These are phyloP conservation scores for Ehretia macrophylla DNA, from an alignment of 257 asterid genomes.

Conservation along the genomic window DNA sequence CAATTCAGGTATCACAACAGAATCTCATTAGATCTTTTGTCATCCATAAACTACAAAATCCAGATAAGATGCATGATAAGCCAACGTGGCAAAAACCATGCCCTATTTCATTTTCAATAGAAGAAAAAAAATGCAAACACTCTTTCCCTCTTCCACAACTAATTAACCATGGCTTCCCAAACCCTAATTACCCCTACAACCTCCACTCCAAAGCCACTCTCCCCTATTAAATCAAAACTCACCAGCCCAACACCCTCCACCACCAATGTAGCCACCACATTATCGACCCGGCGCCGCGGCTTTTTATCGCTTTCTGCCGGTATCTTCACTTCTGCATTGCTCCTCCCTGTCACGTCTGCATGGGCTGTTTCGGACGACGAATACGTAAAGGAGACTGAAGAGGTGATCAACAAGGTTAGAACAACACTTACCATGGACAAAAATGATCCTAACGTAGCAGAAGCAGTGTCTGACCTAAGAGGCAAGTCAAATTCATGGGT, in stretches of 20 bases:
- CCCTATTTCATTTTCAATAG: slow-evolving; percentile 20
- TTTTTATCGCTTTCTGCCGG: slow-evolving; percentile 48
- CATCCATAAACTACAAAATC: slow-evolving; percentile 41
- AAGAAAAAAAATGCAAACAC: slow-evolving; percentile 7
- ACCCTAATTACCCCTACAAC: slow-evolving; percentile 50
- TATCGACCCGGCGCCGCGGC: slow-evolving; percentile 47
- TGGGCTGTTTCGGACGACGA: slow-evolving; percentile 62
- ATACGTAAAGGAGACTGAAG: slow-evolving; percentile 65
- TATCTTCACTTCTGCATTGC: slow-evolving; percentile 16
- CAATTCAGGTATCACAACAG: slow-evolving; percentile 21
- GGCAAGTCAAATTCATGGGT: slow-evolving; percentile 85
- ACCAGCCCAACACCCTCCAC: slow-evolving; percentile 19
- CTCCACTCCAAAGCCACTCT: slow-evolving; percentile 37
- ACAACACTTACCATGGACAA: slow-evolving; percentile 57
- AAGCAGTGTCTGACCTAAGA: slow-evolving; percentile 72
- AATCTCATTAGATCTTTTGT: slow-evolving; percentile 17
- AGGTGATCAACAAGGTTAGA: slow-evolving; percentile 66
- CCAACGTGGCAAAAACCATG: slow-evolving; percentile 49
- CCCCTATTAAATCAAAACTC: slow-evolving; percentile 37
- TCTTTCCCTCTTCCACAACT: background rate
- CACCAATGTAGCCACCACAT: slow-evolving; percentile 4
- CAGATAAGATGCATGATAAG: slow-evolving; percentile 88
- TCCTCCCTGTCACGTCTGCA: slow-evolving; percentile 34
- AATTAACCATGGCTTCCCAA: slow-evolving; percentile 66
- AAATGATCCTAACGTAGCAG: slow-evolving; percentile 60